Conservation (phyloP, 352 stramenopile genomes). For the Thalassiosira mediterranea region DNA sequence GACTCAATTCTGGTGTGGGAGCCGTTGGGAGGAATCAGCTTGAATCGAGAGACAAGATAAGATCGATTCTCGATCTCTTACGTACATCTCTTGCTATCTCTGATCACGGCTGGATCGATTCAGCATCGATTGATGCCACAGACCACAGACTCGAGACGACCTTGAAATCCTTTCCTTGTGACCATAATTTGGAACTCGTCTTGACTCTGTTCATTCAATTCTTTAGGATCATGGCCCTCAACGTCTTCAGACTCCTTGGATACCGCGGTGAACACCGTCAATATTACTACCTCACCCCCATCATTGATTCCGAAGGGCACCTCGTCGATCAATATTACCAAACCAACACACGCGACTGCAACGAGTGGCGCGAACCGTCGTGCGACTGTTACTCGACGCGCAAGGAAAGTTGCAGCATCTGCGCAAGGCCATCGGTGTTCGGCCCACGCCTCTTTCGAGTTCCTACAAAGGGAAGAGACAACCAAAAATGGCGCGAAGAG, state of each 20-base stretch:
- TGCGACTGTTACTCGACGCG: conserved; percentile 3
- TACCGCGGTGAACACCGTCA: conserved; percentile 3
- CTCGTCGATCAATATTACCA: too few species aligned
- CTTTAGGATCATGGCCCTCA: conserved; percentile 2
- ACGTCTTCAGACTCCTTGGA: conserved; percentile 9
- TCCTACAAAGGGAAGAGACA: neutral
- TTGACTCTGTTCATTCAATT: too few species aligned
- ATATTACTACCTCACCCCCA: conserved; percentile 8
- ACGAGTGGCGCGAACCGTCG: conserved; percentile 2
- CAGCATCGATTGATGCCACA: neutral
- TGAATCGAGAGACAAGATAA: too few species aligned
- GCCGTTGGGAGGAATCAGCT: too few species aligned
- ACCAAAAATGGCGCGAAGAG: conserved; percentile 11
- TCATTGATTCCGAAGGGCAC: neutral
- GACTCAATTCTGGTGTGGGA: too few species aligned
- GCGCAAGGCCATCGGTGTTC: too few species aligned
- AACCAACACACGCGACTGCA: neutral
- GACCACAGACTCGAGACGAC: neutral
- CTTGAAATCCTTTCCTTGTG: neutral
- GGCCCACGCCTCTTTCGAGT: neutral
- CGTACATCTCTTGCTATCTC: neutral
- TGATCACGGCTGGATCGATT: neutral
- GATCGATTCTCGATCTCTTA: too few species aligned
- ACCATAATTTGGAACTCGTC: neutral
- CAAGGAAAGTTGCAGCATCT: conserved; percentile 4